Base-by-base conservation (phyloP, 306 rosid genomes). In the Quercus glauca region DNA sequence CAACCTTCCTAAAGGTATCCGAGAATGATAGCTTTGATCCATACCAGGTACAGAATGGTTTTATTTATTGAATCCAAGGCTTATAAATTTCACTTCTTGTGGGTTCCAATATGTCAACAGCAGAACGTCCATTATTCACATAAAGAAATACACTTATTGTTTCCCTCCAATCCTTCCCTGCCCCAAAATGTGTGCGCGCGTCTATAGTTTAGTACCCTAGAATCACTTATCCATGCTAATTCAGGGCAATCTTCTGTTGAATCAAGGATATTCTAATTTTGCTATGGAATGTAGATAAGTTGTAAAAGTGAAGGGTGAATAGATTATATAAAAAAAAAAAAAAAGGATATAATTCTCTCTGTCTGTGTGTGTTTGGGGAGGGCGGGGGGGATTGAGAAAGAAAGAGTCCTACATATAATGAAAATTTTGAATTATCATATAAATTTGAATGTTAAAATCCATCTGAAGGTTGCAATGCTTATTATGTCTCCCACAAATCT, bases 11-110 rank as follows among this genome's bases (percentile, higher is more conserved):
- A 29, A 93, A 96, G 78, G 99, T 96, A 9, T 91, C 99, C 2
- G 99, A 96, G 79, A 93, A 88, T 79, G 99, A 96, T 76, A 88
- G 87, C 85, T 96, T 96, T 70, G 99, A 96, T 89, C 99, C 93
- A 12, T 96, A 96, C 84, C 99, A 96, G 98, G 99, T 93, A 73
- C 73, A 51, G 41, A 6, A 35, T 35, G 8, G 41, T 21, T 14
- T 14, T 76, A 25, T 73, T 75, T 72, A 28, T 71, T 37, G 23
- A 55, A 12, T 49, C 21, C n/a, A 6, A 33, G 52, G 72, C 51
- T 74, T 55, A 31, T 31, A 63, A 72, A 49, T 37, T 45, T 53
- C 51, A 29, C 45, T 55, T 17, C 20, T 64, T 2, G n/a, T 19
- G 15, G 69, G 5, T 56, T 21, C 26, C 6, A 4, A 26, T 52